These are phyloP conservation scores for Clathrospora elynae DNA, from an alignment of 2,329 filamentous ascomycete genomes.

Conservation along the genomic window DNA sequence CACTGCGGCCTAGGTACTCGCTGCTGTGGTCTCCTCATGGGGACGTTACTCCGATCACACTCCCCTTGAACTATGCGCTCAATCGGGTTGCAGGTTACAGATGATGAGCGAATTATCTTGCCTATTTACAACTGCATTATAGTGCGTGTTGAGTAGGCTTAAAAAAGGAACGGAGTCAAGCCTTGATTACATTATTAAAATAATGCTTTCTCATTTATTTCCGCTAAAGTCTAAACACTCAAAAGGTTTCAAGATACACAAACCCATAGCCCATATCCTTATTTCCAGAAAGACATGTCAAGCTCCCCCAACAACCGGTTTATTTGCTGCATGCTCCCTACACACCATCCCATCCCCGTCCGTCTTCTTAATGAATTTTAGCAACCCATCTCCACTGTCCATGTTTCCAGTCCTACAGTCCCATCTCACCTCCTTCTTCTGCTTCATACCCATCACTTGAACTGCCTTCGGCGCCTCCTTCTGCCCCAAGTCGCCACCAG, in stretches of 20 bases:
- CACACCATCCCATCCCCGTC: neutral
- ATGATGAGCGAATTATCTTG: too few relatives aligned
- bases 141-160: too few relatives aligned
- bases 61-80: too few relatives aligned
- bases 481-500: conserved; percentile 10
- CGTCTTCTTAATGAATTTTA: neutral
- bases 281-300: too few relatives aligned
- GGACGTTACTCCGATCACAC: too few relatives aligned
- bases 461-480: conserved; percentile 4
- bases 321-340: neutral
- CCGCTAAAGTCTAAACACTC: too few relatives aligned
- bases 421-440: conserved; percentile 10
- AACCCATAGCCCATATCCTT: neutral
- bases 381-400: neutral
- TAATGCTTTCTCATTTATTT: too few relatives aligned
- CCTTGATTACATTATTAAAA: too few relatives aligned
- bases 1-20: neutral
- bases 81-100: too few relatives aligned
- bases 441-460: conserved; percentile 2
- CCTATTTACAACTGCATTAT: too few relatives aligned
- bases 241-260: too few relatives aligned
- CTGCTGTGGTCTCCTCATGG: neutral
- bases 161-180: too few relatives aligned
- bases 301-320: neutral
- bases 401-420: conserved; percentile 4